These are phyloP conservation scores for Suhomyces maxii DNA, from an alignment of 1,139 yeast genomes.

Conservation along the genomic window DNA sequence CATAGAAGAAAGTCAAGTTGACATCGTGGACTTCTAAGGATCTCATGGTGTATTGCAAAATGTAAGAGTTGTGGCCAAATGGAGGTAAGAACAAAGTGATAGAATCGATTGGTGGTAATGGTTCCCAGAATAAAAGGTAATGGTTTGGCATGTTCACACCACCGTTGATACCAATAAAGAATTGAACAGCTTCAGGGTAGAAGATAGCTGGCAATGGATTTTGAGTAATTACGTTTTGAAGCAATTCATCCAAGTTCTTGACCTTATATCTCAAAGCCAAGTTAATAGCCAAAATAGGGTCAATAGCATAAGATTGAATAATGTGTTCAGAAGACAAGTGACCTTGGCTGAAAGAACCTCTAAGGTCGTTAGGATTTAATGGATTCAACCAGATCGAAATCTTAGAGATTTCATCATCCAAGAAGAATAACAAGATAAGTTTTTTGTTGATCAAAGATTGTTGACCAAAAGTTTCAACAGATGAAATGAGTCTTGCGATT, in stretches of 20 bases:
- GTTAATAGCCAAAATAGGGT: conserved; percentile 74
- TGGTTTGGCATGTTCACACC: conserved; percentile 41
- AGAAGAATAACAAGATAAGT: conserved; percentile 55
- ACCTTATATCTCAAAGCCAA: conserved; percentile 61
- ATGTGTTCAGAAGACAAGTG: conserved; percentile 38
- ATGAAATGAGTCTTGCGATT: conserved; percentile 40
- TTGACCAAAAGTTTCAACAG: conserved; percentile 23
- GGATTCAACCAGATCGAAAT: conserved; percentile 83
- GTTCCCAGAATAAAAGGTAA: conserved; percentile 68
- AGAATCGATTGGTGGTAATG: conserved; percentile 81
- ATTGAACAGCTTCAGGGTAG: conserved; percentile 66
- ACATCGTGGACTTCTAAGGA: conserved; percentile 88
- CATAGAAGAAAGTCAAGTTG: conserved; percentile 88
- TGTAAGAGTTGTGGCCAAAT: conserved; percentile 62
- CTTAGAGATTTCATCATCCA: conserved; percentile 73
- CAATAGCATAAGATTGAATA: conserved; percentile 59
- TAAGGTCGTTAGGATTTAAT: conserved; percentile 45
- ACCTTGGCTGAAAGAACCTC: conserved; percentile 36
- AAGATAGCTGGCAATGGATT: conserved; percentile 64
- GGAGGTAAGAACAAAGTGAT: conserved; percentile 83
- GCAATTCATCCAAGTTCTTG: conserved; percentile 41
- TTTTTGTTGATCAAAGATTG: conserved; percentile 44
- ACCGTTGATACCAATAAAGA: conserved; percentile 49
- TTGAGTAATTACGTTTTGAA: conserved; percentile 48
- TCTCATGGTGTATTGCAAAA: conserved; percentile 86